Conservation (phyloP, 495 filamentous ascomycete species). For the Hypoxylon subgilvum region DNA sequence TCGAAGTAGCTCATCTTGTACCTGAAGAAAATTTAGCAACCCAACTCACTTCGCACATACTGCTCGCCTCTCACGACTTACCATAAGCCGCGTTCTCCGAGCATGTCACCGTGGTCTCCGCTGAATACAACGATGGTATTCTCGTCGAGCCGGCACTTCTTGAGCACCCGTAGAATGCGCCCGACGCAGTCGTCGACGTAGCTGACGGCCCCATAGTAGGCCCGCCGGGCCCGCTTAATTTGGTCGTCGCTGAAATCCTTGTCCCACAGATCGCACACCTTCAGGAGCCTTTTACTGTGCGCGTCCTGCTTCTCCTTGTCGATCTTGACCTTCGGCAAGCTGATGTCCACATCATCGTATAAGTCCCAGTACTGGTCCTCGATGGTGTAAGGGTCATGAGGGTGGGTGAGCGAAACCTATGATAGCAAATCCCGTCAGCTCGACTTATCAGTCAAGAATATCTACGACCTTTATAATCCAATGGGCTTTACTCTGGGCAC, state of each 20-base stretch:
- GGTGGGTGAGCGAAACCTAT: slow-evolving; percentile 83
- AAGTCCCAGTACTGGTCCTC: slow-evolving; percentile 85
- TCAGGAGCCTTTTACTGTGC: slow-evolving; percentile 78
- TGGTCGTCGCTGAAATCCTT: slow-evolving; percentile 78
- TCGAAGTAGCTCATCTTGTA: slow-evolving; percentile 96
- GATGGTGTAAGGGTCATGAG: slow-evolving; percentile 91
- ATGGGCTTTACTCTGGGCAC: neutral
- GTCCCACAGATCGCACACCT: slow-evolving; percentile 80
- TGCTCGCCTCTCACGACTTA: slow-evolving; percentile 17
- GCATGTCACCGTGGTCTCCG: slow-evolving; percentile 91
- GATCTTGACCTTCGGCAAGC: slow-evolving; percentile 74
- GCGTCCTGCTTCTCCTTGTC: slow-evolving; percentile 79
- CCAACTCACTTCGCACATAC: neutral
- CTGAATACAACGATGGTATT: slow-evolving; percentile 87
- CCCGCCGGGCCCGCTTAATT: slow-evolving; percentile 76
- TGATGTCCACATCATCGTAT: slow-evolving; percentile 86
- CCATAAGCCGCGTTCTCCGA: slow-evolving; percentile 87
- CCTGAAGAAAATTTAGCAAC: slow-evolving; percentile 39
- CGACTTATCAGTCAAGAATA: neutral
- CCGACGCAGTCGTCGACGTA: slow-evolving; percentile 90
- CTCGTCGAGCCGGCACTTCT: slow-evolving; percentile 74
- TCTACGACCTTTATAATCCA: neutral
- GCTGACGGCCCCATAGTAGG: slow-evolving; percentile 86
- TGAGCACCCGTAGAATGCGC: slow-evolving; percentile 72
- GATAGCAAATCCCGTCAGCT: slow-evolving; percentile 5